Evolutionary conservation across 2,329 filamentous ascomycete species (phyloP).

Genomic region (Botryotinia calthae): DNA sequence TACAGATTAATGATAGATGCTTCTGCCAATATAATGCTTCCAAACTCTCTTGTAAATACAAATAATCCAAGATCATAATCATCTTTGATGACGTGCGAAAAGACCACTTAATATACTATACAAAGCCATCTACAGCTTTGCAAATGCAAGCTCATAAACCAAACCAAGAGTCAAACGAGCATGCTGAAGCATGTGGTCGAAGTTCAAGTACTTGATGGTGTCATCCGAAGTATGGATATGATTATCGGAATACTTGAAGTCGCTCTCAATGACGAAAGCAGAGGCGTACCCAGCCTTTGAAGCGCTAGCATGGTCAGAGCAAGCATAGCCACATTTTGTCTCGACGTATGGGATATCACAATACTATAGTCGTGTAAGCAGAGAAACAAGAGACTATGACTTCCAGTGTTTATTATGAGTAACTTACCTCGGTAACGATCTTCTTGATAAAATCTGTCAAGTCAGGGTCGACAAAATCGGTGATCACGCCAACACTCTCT

Average conservation of each 20-base stretch:
- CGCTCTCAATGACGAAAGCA: slow-evolving; percentile 73
- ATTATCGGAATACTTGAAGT: slow-evolving; percentile 63
- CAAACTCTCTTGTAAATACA: not conserved
- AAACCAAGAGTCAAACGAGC: slow-evolving; percentile 79
- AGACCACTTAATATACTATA: not conserved
- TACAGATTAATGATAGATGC: not conserved
- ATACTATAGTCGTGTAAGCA: slow-evolving; percentile 53
- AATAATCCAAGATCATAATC: not conserved
- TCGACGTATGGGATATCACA: slow-evolving; percentile 84
- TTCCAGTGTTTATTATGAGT: not conserved
- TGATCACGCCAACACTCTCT: slow-evolving; percentile 89
- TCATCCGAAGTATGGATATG: slow-evolving; percentile 72
- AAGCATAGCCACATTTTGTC: slow-evolving; percentile 87
- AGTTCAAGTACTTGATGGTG: slow-evolving; percentile 68
- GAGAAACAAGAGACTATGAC: not conserved
- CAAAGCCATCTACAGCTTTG: slow-evolving; percentile 45
- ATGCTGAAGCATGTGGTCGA: slow-evolving; percentile 91
- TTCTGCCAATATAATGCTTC: not conserved
- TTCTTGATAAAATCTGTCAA: slow-evolving; percentile 90
- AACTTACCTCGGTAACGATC: slow-evolving; percentile 66
- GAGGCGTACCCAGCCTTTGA: slow-evolving; percentile 72
- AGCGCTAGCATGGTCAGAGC: slow-evolving; percentile 71
- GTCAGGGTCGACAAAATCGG: slow-evolving; percentile 79
- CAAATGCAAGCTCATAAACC: slow-evolving; percentile 80
- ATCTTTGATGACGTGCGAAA: not conserved